phyloP scores from a whole-genome alignment of 371 early-diverging fungal genomes.

The Coemansia sp. region DNA sequence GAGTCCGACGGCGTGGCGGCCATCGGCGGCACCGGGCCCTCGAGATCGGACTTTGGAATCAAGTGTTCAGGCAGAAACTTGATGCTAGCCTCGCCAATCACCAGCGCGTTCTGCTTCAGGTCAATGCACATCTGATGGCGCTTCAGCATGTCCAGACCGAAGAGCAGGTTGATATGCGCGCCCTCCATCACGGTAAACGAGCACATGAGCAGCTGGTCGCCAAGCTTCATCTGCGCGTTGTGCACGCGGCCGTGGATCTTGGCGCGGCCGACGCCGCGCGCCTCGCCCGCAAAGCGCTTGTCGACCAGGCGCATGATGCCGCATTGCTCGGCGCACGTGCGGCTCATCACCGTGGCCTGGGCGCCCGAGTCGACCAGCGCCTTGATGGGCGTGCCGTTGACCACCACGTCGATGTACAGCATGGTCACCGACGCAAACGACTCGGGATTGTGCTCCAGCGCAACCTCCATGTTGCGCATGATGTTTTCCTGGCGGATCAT shows the following conservation, averaged over 20 bases:
- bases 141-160: conserved; percentile 90
- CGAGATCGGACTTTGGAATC: conserved; percentile 62
- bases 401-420: conserved; percentile 86
- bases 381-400: conserved; percentile 84
- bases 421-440: conserved; percentile 88
- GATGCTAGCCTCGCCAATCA: conserved; percentile 79
- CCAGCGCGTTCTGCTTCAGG: conserved; percentile 73
- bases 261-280: conserved; percentile 93
- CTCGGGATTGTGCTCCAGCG: conserved; percentile 95
- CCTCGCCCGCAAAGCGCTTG: conserved; percentile 85
- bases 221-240: conserved; percentile 79
- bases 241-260: conserved; percentile 95
- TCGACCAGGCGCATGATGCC: conserved; percentile 88
- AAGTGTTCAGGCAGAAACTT: conserved; percentile 90
- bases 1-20: conserved; percentile 38
- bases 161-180: conserved; percentile 85
- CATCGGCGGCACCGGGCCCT: conserved; percentile 10
- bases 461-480: conserved; percentile 79
- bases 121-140: conserved; percentile 81
- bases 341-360: conserved; percentile 92
- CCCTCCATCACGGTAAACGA: conserved; percentile 94
- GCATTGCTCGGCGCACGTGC: conserved; percentile 82
- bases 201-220: conserved; percentile 73
- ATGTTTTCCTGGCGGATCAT: conserved; percentile 86
- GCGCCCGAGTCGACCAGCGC: conserved; percentile 98